Conservation (phyloP, 2,329 filamentous ascomycete genomes). For the Colletotrichum sp. region DNA sequence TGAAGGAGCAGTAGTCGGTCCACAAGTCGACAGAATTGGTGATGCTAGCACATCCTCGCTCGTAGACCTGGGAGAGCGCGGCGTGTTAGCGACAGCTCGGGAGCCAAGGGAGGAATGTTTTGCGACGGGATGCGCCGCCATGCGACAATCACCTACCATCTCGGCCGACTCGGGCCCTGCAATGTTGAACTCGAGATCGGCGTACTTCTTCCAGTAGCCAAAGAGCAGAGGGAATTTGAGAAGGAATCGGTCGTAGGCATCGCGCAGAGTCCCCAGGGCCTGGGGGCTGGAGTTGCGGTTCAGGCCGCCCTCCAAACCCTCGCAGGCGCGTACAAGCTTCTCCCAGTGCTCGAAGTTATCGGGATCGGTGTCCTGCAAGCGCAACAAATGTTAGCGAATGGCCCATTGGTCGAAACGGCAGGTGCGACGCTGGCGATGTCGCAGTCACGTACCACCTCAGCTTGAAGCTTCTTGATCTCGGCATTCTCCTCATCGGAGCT, state of each 20-base stretch:
- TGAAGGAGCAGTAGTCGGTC: slow-evolving; percentile 97
- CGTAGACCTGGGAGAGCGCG: slow-evolving; percentile 73
- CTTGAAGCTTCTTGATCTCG: slow-evolving; percentile 79
- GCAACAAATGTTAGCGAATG: background rate
- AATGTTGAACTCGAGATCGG: slow-evolving; percentile 95
- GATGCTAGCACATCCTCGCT: slow-evolving; percentile 92
- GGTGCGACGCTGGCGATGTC: background rate
- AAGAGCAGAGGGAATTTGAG: slow-evolving; percentile 95
- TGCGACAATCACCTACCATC: slow-evolving; percentile 67
- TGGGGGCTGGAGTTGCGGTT: slow-evolving; percentile 97
- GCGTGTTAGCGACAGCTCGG: background rate
- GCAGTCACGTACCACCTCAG: slow-evolving; percentile 72
- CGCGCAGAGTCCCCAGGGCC: slow-evolving; percentile 84
- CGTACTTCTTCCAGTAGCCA: slow-evolving; percentile 99
- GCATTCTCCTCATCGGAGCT: slow-evolving; percentile 80
- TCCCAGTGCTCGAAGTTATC: slow-evolving; percentile 97
- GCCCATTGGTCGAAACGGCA: background rate
- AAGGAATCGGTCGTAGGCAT: slow-evolving; percentile 90
- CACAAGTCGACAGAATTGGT: slow-evolving; percentile 94
- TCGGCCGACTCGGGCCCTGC: slow-evolving; percentile 96
- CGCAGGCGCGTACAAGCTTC: slow-evolving; percentile 82
- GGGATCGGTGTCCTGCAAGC: slow-evolving; percentile 65
- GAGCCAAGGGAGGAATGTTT: slow-evolving; percentile 1
- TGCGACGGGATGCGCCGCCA: background rate
- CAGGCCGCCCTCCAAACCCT: slow-evolving; percentile 87